Percentiles rank a stretch among this genome's conserved stretches.
Conservation (phyloP, 768 basidiomycete genomes). For the Candolleomyces eurysporus region DNA sequence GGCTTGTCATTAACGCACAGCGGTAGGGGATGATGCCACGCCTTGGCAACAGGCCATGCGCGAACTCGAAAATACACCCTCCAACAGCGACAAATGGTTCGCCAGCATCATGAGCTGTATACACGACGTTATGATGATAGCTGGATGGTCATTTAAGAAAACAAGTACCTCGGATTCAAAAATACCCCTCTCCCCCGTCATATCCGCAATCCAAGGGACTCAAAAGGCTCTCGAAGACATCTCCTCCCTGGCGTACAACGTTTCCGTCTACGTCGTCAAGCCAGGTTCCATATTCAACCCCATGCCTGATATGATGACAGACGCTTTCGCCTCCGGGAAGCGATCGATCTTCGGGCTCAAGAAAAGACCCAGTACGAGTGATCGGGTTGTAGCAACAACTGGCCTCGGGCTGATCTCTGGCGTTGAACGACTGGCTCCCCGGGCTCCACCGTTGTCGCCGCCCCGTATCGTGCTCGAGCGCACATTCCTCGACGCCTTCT, state of each 20-base stretch:
- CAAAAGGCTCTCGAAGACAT: constrained; percentile 4
- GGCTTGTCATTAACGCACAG: not conserved
- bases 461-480: constrained; percentile 5
- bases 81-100: constrained; percentile 5
- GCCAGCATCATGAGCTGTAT: constrained; percentile 8
- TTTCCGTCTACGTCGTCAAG: constrained; percentile 1
- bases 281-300: constrained; percentile 5
- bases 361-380: not conserved
- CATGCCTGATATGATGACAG: constrained; percentile 1
- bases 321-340: constrained; percentile 7
- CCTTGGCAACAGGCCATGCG: not conserved
- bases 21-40: not conserved
- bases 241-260: not conserved
- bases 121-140: constrained; percentile 4
- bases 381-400: constrained; percentile 3
- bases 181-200: constrained; percentile 4
- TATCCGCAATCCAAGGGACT: constrained; percentile 3
- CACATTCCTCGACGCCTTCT: constrained; percentile 9
- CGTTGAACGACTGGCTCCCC: not conserved
- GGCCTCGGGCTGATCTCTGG: constrained; percentile 5
- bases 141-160: constrained; percentile 10
- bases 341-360: constrained; percentile 1
- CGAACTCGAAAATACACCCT: not conserved
- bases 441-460: not conserved
- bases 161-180: not conserved